Evolutionary conservation across 768 basidiomycete species (phyloP).

Genomic region (Termitomyces sp.): DNA sequence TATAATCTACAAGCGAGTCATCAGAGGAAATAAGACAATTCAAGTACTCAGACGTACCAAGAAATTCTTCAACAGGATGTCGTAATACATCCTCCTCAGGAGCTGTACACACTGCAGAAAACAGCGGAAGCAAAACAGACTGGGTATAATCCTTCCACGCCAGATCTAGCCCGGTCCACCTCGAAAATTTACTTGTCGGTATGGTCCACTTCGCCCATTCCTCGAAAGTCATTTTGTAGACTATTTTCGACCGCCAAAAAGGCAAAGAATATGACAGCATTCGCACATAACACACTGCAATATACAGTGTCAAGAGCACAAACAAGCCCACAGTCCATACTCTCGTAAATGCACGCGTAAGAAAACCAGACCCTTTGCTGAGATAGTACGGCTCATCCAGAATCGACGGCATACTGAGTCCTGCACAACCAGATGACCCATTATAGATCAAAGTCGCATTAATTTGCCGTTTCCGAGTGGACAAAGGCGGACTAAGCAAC

Average conservation of each 20-base stretch:
- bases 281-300: constrained; percentile 41
- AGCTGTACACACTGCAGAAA: constrained; percentile 71
- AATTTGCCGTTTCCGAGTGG: constrained; percentile 21
- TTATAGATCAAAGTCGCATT: constrained; percentile 59
- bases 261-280: constrained; percentile 39
- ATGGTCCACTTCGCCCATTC: constrained; percentile 41
- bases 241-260: constrained; percentile 23
- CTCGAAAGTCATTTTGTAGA: constrained; percentile 34
- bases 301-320: constrained; percentile 33
- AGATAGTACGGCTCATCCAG: constrained; percentile 18
- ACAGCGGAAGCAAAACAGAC: constrained; percentile 54
- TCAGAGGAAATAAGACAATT: neutral
- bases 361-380: constrained; percentile 13
- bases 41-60: constrained; percentile 38
- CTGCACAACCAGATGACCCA: constrained; percentile 49
- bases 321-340: constrained; percentile 31
- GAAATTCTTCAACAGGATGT: constrained; percentile 59
- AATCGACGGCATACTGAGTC: constrained; percentile 44
- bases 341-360: constrained; percentile 14
- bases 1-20: constrained; percentile 46
- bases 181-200: constrained; percentile 34
- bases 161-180: constrained; percentile 39
- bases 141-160: constrained; percentile 49
- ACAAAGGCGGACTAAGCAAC: constrained; percentile 26
- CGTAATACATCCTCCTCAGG: constrained; percentile 44